A percentile compares a stretch with the other conserved stretches of the same genome.
phyloP scores from a whole-genome alignment of 1,139 yeast species.

The Zygotorulaspora mrakii region DNA sequence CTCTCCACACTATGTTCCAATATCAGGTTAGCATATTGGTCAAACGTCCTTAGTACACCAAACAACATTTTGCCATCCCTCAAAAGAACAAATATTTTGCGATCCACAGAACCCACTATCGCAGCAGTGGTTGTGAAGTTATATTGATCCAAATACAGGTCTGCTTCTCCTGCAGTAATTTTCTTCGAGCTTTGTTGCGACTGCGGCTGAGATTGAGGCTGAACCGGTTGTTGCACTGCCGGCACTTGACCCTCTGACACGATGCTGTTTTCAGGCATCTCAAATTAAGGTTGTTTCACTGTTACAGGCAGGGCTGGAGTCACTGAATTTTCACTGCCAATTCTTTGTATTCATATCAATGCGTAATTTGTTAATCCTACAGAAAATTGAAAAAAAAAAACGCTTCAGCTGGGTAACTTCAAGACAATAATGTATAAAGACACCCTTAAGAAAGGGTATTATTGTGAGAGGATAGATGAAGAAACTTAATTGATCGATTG shows the following conservation, averaged over 20 bases:
- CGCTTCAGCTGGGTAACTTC: background rate
- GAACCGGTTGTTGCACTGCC: slow-evolving; percentile 3
- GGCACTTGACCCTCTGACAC: background rate
- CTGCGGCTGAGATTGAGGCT: slow-evolving; percentile 4
- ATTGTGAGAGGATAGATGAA: background rate
- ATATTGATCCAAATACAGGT: slow-evolving; percentile 50
- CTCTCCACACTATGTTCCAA: slow-evolving; percentile 89
- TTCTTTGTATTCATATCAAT: too few relatives aligned
- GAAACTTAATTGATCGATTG: too few relatives aligned
- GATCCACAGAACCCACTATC: slow-evolving; percentile 87
- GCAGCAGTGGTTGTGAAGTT: slow-evolving; percentile 98
- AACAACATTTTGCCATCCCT: slow-evolving; percentile 87
- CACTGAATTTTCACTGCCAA: too few relatives aligned
- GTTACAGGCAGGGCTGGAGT: too few relatives aligned
- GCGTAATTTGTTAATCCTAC: background rate
- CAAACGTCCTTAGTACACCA: slow-evolving; percentile 92
- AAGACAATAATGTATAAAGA: background rate
- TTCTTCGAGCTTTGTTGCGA: slow-evolving; percentile 18
- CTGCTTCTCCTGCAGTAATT: slow-evolving; percentile 40
- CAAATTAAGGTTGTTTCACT: too few relatives aligned
- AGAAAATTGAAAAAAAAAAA: background rate
- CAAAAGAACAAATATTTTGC: slow-evolving; percentile 66
- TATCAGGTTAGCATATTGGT: slow-evolving; percentile 89
- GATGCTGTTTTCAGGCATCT: background rate
- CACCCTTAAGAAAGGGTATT: background rate